Conservation (phyloP, 2,329 filamentous ascomycete species). For the Didymella glomerata region DNA sequence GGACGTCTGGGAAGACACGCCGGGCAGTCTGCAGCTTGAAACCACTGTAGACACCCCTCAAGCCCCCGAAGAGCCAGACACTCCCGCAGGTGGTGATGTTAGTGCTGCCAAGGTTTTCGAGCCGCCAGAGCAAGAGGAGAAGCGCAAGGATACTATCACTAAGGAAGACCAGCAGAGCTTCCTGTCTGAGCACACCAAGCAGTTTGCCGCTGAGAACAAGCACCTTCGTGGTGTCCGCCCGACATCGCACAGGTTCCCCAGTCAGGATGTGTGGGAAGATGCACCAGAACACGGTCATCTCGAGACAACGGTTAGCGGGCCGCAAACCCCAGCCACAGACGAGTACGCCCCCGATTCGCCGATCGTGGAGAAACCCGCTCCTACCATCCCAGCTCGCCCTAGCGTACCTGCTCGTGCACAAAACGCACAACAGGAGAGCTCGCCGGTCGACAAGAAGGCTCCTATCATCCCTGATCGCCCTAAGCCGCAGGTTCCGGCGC, state of each 20-base stretch:
- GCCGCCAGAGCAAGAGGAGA: constrained; percentile 60
- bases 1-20: constrained; percentile 97
- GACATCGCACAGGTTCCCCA: constrained; percentile 77
- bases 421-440: constrained; percentile 46
- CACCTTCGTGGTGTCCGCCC: constrained; percentile 65
- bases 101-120: constrained; percentile 52
- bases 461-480: constrained; percentile 65
- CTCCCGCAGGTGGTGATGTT: constrained; percentile 52
- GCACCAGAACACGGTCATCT: constrained; percentile 82
- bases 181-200: constrained; percentile 56
- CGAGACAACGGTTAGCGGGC: constrained; percentile 73
- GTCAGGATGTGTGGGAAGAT: constrained; percentile 94
- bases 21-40: constrained; percentile 78
- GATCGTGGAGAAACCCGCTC: constrained; percentile 34
- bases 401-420: constrained; percentile 47
- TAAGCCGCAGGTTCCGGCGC: constrained; percentile 70
- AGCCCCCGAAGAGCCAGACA: constrained; percentile 58
- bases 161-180: constrained; percentile 54
- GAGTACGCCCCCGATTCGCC: constrained; percentile 50
- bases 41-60: constrained; percentile 88
- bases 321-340: constrained; percentile 60
- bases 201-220: constrained; percentile 65
- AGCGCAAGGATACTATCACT: constrained; percentile 54
- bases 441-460: constrained; percentile 61
- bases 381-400: constrained; percentile 42